Evolutionary conservation across 2,329 filamentous ascomycete species (phyloP).

Genomic region (Penicillium polonicum): DNA sequence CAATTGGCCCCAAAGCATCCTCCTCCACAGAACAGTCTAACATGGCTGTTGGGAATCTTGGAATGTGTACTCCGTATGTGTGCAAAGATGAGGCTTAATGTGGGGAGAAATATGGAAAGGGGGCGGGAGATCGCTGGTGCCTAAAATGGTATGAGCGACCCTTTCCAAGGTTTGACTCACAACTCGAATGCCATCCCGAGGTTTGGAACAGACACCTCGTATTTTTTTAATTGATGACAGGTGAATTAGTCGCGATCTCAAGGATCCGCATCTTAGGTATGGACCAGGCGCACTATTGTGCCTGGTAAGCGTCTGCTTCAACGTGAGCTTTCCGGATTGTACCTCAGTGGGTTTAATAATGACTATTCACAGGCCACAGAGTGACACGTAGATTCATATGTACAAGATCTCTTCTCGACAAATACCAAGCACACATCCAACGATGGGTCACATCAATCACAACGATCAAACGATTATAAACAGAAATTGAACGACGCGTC

Average conservation of each 20-base stretch:
- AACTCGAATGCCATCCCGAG: not conserved
- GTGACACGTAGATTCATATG: not conserved
- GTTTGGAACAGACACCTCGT: not conserved
- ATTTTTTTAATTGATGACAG: not conserved
- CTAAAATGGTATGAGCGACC: not conserved
- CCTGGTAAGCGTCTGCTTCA: not conserved
- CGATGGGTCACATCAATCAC: not conserved
- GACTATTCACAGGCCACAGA: not conserved
- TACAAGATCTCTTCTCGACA: not conserved
- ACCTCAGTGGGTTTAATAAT: not conserved
- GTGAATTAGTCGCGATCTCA: not conserved
- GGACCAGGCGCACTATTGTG: not conserved
- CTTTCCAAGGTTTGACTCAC: not conserved
- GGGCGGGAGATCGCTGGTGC: not conserved
- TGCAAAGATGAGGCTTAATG: not conserved
- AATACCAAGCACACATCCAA: not conserved
- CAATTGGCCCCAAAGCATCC: conserved; percentile 29
- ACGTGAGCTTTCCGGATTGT: not conserved
- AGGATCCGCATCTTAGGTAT: too few relatives aligned
- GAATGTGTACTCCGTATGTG: too few relatives aligned
- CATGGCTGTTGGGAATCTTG: not conserved
- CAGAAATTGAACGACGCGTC: not conserved
- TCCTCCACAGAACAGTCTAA: conserved; percentile 13
- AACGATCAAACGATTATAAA: not conserved
- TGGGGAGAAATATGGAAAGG: not conserved